A percentile compares a stretch with the other conserved stretches of the same genome.
These are phyloP conservation scores for Cladophialophora exuberans DNA, from an alignment of 2,329 filamentous ascomycete genomes.

Conservation along the genomic window DNA sequence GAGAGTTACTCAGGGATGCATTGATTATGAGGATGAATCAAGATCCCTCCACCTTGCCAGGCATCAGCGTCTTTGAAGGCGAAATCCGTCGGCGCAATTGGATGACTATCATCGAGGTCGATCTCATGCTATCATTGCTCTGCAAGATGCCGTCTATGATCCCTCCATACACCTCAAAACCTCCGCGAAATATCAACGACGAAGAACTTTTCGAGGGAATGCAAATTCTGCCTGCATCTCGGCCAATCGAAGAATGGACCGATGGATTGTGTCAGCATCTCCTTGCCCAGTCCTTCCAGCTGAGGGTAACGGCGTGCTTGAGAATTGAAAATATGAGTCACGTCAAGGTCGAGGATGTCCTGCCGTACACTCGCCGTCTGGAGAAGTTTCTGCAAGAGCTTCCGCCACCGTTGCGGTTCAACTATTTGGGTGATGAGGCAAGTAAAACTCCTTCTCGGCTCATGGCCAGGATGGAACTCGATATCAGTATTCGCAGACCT, in stretches of 20 bases:
- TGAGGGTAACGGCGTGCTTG: constrained; percentile 28
- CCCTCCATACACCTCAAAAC: constrained; percentile 22
- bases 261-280: constrained; percentile 32
- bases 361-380: constrained; percentile 27
- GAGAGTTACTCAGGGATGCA: constrained; percentile 28
- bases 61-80: constrained; percentile 29
- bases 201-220: constrained; percentile 28
- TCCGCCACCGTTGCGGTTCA: constrained; percentile 29
- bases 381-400: constrained; percentile 31
- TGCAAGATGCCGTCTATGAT: constrained; percentile 32
- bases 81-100: constrained; percentile 38
- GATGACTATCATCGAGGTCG: constrained; percentile 38
- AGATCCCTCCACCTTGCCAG: constrained; percentile 18
- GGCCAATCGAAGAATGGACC: constrained; percentile 31
- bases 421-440: constrained; percentile 23
- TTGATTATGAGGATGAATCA: constrained; percentile 29
- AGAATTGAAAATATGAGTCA: constrained; percentile 19
- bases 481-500: constrained; percentile 36
- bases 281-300: constrained; percentile 29
- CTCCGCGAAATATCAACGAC: constrained; percentile 32
- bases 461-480: constrained; percentile 36
- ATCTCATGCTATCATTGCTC: constrained; percentile 35
- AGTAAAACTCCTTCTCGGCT: constrained; percentile 31
- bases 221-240: constrained; percentile 15
- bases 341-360: constrained; percentile 23